Evolutionary conservation across 192 early-diverging fungal genomes (phyloP), one percentile per base, ranked within the genome.

Genomic region (Funneliformis mosseae): DNA sequence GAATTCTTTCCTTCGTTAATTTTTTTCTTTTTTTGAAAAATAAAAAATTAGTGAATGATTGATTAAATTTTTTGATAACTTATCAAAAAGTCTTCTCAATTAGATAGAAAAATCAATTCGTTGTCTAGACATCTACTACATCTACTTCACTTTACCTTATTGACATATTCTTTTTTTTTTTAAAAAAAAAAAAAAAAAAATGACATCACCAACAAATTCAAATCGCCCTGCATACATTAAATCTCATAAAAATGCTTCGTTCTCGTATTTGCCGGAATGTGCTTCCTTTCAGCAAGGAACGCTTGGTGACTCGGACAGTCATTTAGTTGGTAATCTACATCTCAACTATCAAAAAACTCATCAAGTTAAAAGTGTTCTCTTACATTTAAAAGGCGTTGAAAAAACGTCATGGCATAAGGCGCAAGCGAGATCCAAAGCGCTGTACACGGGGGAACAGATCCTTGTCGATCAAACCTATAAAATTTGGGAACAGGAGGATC

Each of bases 401-500:
- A 79, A 62, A 72, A 79, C 78, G n/a, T 27, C 39, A 23, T 79
- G 78, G 78, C 55, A 60, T 71, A 71, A 71, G 23, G 48, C 78
- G 14, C 78, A 79, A 59, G 78, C 78, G 14, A 48, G 78, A 50
- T 33, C 78, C 59, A 79, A 79, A 43, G 60, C 68, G 0, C 6
- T 60, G 14, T 60, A 71, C 38, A 23, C 38, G 42, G 78, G 67
- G 14, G 78, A 79, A 59, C 78, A 79, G n/a, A 63, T 79, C 33
- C 21, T 79, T 42, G 64, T 71, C 9, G 78, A 79, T 23, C 38
- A 79, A 42, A 23, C 68, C 8, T 33, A 68, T 18, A 23, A 48
- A 43, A 79, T 79, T 45, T 71, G 38, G 48, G 28, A 45, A 38
- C 18, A 18, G 16, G 27, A 69, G 21, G 78, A 41, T 2, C 23